Evolutionary conservation across 106 monocot genomes (phyloP).

Genomic region (Dendrobium huoshanense): DNA sequence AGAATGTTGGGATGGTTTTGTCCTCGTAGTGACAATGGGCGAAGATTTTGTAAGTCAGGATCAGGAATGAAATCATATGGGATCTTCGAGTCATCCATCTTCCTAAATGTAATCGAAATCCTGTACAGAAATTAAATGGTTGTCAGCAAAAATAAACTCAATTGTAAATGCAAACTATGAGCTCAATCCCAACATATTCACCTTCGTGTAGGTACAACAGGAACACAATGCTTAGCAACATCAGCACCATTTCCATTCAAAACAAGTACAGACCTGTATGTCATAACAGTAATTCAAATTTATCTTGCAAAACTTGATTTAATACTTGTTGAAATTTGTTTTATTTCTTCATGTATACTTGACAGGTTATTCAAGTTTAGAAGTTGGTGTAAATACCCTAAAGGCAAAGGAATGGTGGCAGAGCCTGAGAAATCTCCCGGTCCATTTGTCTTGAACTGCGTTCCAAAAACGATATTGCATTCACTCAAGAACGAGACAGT

Average conservation of each 20-base stretch:
- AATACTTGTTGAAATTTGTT: too few relatives aligned
- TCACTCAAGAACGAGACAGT: conserved; percentile 42
- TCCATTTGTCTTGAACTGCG: conserved; percentile 25
- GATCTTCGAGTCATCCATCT: conserved; percentile 49
- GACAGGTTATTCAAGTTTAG: too few relatives aligned
- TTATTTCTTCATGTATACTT: too few relatives aligned
- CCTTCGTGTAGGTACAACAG: conserved; percentile 34
- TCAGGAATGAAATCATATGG: conserved; percentile 9
- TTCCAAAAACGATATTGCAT: conserved; percentile 43
- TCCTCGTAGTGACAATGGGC: too few relatives aligned
- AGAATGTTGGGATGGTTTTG: too few relatives aligned
- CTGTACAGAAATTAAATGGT: conserved; percentile 10
- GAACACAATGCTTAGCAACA: conserved; percentile 74
- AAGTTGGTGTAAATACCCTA: too few relatives aligned
- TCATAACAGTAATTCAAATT: not conserved
- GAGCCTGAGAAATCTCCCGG: conserved; percentile 37
- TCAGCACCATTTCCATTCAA: conserved; percentile 80
- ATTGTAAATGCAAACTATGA: not conserved
- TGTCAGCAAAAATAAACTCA: not conserved
- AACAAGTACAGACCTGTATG: conserved; percentile 58
- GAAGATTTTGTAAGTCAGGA: too few relatives aligned
- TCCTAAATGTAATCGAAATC: conserved; percentile 67
- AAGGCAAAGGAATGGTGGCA: too few relatives aligned
- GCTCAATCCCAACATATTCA: not conserved
- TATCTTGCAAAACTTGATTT: too few relatives aligned